phyloP scores from a whole-genome alignment of 2,329 filamentous ascomycete species.

The Hymenoscyphus scutula region DNA sequence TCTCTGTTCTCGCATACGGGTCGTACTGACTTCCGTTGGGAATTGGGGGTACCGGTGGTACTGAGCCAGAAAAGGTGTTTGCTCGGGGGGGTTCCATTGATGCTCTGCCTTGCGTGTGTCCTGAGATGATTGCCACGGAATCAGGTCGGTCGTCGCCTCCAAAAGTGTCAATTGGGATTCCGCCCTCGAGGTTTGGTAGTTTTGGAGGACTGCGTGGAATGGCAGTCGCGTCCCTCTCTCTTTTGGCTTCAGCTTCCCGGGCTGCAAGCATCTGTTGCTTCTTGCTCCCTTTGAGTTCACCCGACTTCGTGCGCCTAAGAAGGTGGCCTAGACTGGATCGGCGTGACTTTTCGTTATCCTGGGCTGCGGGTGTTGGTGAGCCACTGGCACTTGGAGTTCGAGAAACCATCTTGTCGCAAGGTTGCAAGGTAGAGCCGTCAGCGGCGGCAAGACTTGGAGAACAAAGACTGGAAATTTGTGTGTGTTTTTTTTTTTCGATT shows the following conservation, averaged over 20 bases:
- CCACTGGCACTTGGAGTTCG: slow-evolving; percentile 37
- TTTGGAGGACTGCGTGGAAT: slow-evolving; percentile 45
- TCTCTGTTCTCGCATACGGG: slow-evolving; percentile 80
- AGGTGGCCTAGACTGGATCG: slow-evolving; percentile 56
- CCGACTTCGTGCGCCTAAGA: slow-evolving; percentile 66
- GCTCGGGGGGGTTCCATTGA: slow-evolving; percentile 53
- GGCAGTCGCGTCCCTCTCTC: slow-evolving; percentile 44
- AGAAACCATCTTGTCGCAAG: background rate
- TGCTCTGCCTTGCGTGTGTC: slow-evolving; percentile 40
- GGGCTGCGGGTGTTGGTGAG: slow-evolving; percentile 32
- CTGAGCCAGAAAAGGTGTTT: slow-evolving; percentile 38
- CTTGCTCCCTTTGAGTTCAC: slow-evolving; percentile 61
- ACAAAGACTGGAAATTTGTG: too few relatives aligned
- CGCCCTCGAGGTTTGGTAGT: slow-evolving; percentile 47
- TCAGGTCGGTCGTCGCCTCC: slow-evolving; percentile 65
- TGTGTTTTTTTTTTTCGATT: too few relatives aligned
- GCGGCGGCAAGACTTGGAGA: too few relatives aligned
- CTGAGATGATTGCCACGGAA: slow-evolving; percentile 57
- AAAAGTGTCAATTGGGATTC: slow-evolving; percentile 37
- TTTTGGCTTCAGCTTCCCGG: slow-evolving; percentile 44
- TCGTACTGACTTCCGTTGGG: slow-evolving; percentile 58
- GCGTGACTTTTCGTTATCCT: slow-evolving; percentile 38
- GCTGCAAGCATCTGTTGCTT: slow-evolving; percentile 48
- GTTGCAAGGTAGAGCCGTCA: too few relatives aligned
- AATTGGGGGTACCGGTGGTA: slow-evolving; percentile 53